These are phyloP conservation scores for Breynia disticha DNA, from an alignment of 441 rosid genomes.

Conservation along the genomic window DNA sequence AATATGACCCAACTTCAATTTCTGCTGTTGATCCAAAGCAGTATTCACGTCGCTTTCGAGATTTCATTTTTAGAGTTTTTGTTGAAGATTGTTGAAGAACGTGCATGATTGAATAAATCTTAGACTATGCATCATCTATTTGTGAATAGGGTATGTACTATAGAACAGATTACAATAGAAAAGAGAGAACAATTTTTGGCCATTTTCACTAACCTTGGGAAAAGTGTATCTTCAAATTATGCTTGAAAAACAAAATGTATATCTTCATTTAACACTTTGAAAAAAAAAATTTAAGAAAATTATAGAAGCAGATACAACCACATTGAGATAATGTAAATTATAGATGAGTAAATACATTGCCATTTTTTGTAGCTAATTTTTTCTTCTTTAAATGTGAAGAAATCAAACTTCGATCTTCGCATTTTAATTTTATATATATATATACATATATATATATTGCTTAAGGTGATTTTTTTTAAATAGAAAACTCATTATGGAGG, in stretches of 20 bases:
- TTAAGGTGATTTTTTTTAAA: too few species aligned
- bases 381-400: conserved; percentile 12
- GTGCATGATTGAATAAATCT: neutral
- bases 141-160: conserved; percentile 11
- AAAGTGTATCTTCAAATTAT: too few species aligned
- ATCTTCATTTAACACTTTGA: neutral
- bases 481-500: too few species aligned
- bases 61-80: conserved; percentile 74
- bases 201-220: too few species aligned
- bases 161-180: neutral
- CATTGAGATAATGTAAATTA: conserved; percentile 19
- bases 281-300: conserved; percentile 9
- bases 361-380: conserved; percentile 22
- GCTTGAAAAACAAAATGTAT: neutral
- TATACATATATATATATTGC: too few species aligned
- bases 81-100: conserved; percentile 44
- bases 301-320: conserved; percentile 17
- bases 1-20: conserved; percentile 84
- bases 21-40: conserved; percentile 98
- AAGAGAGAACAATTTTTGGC: too few species aligned
- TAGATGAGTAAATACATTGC: conserved; percentile 27
- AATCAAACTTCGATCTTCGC: too few species aligned
- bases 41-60: conserved; percentile 82
- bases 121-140: conserved; percentile 12
- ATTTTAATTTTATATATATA: too few species aligned